Evolutionary conservation across 139 green algal species (phyloP).

Genomic region (Chlorokybus atmophyticus): DNA sequence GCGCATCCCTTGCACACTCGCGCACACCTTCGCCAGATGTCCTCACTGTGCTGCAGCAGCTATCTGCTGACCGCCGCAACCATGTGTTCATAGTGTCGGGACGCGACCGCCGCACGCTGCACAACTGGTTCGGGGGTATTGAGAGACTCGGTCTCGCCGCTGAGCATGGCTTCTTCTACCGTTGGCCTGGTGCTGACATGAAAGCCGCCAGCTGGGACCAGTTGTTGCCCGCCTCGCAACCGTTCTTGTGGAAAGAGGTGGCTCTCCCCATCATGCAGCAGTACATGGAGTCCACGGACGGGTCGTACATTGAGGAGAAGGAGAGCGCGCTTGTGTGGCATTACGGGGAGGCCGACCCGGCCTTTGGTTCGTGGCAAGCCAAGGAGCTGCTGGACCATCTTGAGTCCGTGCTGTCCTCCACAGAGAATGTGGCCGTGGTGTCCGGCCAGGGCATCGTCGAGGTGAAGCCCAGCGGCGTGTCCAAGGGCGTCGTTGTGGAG

Average conservation of each 20-base stretch:
- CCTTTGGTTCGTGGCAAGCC: constrained; percentile 91
- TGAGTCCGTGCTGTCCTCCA: constrained; percentile 78
- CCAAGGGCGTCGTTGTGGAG: constrained; percentile 23
- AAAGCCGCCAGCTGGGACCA: constrained; percentile 1
- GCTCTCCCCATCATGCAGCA: constrained; percentile 39
- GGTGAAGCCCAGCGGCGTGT: constrained; percentile 61
- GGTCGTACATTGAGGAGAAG: constrained; percentile 82
- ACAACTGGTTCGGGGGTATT: constrained; percentile 67
- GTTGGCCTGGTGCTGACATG: neutral
- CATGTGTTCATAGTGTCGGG: constrained; percentile 79
- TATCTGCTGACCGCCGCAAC: constrained; percentile 66
- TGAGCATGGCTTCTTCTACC: constrained; percentile 82
- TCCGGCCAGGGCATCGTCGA: constrained; percentile 62
- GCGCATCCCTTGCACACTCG: neutral
- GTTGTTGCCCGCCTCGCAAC: constrained; percentile 6
- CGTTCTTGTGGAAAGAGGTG: constrained; percentile 20
- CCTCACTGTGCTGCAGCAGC: constrained; percentile 39
- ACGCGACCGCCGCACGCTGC: constrained; percentile 51
- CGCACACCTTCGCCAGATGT: constrained; percentile 27
- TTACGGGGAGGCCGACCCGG: constrained; percentile 85
- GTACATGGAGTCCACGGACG: constrained; percentile 89
- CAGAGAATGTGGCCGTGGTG: constrained; percentile 78
- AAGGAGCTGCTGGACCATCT: constrained; percentile 98
- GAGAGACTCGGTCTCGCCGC: constrained; percentile 66
- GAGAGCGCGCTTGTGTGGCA: constrained; percentile 83